These are phyloP conservation scores for Aspergillus persii DNA, from an alignment of 2,329 filamentous ascomycete genomes.

Conservation along the genomic window DNA sequence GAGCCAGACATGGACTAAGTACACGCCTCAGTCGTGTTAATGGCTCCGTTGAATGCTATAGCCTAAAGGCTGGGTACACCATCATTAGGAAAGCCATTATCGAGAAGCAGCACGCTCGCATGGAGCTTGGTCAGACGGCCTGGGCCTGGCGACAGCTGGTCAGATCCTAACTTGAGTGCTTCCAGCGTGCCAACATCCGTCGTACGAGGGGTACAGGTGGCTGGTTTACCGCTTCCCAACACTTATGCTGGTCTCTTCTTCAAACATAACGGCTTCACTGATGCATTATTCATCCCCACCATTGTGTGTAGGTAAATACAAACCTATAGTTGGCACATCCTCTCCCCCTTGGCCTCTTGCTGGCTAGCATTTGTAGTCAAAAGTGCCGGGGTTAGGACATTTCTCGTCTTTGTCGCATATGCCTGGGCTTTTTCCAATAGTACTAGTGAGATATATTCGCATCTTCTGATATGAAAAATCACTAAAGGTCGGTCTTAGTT, in stretches of 20 bases:
- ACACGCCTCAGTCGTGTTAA: background rate
- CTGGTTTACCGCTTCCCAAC: background rate
- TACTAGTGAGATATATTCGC: background rate
- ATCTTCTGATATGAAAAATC: background rate
- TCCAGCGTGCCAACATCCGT: background rate
- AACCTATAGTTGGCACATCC: background rate
- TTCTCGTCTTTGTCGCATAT: background rate
- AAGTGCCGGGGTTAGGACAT: background rate
- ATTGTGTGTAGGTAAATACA: background rate
- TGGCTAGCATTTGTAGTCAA: background rate
- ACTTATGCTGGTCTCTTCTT: background rate
- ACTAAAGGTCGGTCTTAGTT: background rate
- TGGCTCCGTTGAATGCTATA: background rate
- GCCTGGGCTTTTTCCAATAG: background rate
- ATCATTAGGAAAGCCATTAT: constrained; percentile 3
- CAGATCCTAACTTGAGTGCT: background rate
- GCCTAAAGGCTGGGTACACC: background rate
- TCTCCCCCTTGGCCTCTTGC: background rate
- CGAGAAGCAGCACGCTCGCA: background rate
- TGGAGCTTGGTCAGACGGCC: background rate
- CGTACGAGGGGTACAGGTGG: background rate
- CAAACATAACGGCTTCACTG: background rate
- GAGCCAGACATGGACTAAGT: background rate
- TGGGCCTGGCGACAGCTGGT: background rate
- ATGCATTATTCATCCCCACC: background rate